Evolutionary conservation across 768 basidiomycete genomes (phyloP).

Genomic region (Tricholomella constricta): DNA sequence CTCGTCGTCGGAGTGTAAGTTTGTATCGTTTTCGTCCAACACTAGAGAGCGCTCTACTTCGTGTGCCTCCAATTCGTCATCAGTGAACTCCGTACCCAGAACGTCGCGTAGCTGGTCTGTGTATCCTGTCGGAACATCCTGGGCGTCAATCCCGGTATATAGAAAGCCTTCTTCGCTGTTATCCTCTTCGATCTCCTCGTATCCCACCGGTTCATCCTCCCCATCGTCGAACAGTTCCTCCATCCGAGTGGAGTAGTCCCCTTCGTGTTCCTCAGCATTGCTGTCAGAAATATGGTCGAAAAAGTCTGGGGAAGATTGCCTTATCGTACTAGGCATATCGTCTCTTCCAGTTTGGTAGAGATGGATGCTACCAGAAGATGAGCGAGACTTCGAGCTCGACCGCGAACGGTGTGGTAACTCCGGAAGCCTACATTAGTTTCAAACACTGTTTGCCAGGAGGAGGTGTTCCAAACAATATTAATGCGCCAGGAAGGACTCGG

Average conservation of each 20-base stretch:
- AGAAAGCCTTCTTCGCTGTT: constrained; percentile 67
- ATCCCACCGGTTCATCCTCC: constrained; percentile 32
- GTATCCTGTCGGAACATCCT: constrained; percentile 53
- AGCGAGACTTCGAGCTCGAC: constrained; percentile 12
- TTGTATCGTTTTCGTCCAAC: constrained; percentile 35
- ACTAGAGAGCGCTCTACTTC: constrained; percentile 50
- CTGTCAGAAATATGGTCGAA: constrained; percentile 46
- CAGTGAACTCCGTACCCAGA: constrained; percentile 62
- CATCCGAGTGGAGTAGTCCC: constrained; percentile 70
- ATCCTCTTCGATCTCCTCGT: constrained; percentile 38
- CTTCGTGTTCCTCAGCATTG: constrained; percentile 37
- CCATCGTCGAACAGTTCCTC: constrained; percentile 61
- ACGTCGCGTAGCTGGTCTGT: constrained; percentile 70
- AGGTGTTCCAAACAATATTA: constrained; percentile 1
- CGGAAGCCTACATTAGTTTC: not conserved
- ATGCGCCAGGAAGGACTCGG: not conserved
- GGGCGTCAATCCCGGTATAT: constrained; percentile 71
- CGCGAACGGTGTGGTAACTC: not conserved
- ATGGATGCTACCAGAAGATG: constrained; percentile 1
- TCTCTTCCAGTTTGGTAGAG: constrained; percentile 12
- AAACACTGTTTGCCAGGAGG: constrained; percentile 7
- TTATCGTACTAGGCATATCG: constrained; percentile 23
- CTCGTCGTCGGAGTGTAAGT: constrained; percentile 23
- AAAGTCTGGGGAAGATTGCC: constrained; percentile 28
- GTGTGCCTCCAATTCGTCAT: constrained; percentile 41